phyloP scores from a whole-genome alignment of 2,329 filamentous ascomycete species.

The Aspergillus ochraceoroseus region DNA sequence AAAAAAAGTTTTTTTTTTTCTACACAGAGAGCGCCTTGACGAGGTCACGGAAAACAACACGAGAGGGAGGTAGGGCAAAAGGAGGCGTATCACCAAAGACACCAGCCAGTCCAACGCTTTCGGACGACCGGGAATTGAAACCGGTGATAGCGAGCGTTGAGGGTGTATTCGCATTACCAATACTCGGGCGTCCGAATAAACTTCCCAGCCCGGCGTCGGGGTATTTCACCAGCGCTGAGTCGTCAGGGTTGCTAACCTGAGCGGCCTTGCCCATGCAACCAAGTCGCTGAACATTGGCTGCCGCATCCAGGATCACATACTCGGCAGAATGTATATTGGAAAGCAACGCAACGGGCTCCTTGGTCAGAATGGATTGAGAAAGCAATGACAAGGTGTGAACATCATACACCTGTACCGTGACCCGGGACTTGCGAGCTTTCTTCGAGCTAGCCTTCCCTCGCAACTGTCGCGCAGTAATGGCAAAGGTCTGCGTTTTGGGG shows the following conservation, averaged over 20 bases:
- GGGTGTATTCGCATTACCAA: not conserved
- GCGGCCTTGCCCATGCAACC: slow-evolving; percentile 26
- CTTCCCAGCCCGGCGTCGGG: slow-evolving; percentile 32
- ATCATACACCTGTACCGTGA: slow-evolving; percentile 61
- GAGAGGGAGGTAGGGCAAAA: slow-evolving; percentile 38
- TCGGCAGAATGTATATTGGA: slow-evolving; percentile 61
- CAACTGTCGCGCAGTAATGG: slow-evolving; percentile 50
- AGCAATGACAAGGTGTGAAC: slow-evolving; percentile 57
- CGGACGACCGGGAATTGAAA: slow-evolving; percentile 14
- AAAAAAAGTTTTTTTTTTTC: not conserved
- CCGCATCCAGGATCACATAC: slow-evolving; percentile 70
- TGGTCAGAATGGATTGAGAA: slow-evolving; percentile 52
- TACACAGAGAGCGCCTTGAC: slow-evolving; percentile 26
- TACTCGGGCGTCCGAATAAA: slow-evolving; percentile 30
- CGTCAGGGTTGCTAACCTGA: slow-evolving; percentile 23
- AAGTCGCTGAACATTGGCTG: slow-evolving; percentile 61
- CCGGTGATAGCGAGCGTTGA: not conserved
- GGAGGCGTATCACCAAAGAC: slow-evolving; percentile 39
- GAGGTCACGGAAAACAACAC: slow-evolving; percentile 38
- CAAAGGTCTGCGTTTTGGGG: slow-evolving; percentile 59
- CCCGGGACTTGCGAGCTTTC: slow-evolving; percentile 45
- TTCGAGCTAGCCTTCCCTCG: slow-evolving; percentile 26
- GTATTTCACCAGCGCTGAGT: slow-evolving; percentile 23
- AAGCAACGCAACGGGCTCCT: slow-evolving; percentile 62
- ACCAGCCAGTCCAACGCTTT: slow-evolving; percentile 29